Evolutionary conservation across 2,329 filamentous ascomycete genomes (phyloP).

Genomic region (Zymoseptoria tritici): DNA sequence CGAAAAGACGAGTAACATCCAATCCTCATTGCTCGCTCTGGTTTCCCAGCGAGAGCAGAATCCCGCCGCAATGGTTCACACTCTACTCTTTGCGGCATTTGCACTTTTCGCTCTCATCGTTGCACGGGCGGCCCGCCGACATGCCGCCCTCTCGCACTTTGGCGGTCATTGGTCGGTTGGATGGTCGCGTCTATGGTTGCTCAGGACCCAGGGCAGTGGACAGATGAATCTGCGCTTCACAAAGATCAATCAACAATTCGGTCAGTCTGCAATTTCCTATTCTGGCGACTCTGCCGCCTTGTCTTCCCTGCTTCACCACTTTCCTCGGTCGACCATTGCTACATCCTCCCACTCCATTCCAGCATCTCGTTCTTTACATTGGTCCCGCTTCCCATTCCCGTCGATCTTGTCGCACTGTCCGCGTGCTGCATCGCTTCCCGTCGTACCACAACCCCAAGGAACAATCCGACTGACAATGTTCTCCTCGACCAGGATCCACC

Average conservation of each 20-base stretch:
- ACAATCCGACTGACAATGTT: background rate
- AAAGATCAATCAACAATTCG: constrained; percentile 31
- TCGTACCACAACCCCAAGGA: background rate
- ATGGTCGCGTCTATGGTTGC: constrained; percentile 34
- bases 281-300: background rate
- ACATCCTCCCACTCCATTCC: background rate
- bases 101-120: constrained; percentile 20
- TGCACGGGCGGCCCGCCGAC: constrained; percentile 24
- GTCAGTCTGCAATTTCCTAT: constrained; percentile 19
- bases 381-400: background rate
- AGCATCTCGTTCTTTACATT: background rate
- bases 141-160: constrained; percentile 29
- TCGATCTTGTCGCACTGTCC: background rate
- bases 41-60: background rate
- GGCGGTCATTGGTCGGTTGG: constrained; percentile 33
- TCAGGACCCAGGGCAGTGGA: constrained; percentile 30
- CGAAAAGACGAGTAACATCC: constrained; percentile 9
- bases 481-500: constrained; percentile 27
- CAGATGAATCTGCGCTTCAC: constrained; percentile 34
- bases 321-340: background rate
- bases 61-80: constrained; percentile 19
- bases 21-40: background rate
- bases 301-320: background rate
- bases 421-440: background rate
- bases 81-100: constrained; percentile 16